Evolutionary conservation across 2,329 filamentous ascomycete species (phyloP).

Genomic region (Pezicula carpinea): DNA sequence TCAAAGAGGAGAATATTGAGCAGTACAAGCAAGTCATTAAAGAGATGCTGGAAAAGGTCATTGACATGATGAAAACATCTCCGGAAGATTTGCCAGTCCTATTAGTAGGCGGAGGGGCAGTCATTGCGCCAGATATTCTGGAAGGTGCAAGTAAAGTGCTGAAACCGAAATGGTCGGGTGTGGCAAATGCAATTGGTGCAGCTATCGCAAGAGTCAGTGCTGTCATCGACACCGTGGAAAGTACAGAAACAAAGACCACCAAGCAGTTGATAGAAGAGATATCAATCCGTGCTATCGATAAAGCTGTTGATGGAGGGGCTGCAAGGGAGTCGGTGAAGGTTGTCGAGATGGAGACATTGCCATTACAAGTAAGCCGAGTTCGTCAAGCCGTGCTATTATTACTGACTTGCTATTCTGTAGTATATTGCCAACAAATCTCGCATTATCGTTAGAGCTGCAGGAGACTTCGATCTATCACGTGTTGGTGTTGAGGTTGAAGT

Average conservation of each 20-base stretch:
- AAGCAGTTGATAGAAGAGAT: constrained; percentile 7
- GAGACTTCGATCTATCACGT: constrained; percentile 47
- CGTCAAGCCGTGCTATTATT: neutral
- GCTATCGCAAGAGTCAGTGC: constrained; percentile 37
- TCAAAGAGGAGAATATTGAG: constrained; percentile 27
- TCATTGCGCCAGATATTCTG: constrained; percentile 43
- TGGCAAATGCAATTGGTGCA: constrained; percentile 54
- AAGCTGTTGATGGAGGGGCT: constrained; percentile 9
- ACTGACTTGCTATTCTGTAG: constrained; percentile 2
- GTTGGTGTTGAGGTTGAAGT: constrained; percentile 7
- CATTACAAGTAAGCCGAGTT: neutral
- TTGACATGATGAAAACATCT: constrained; percentile 52
- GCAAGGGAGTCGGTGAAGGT: constrained; percentile 9
- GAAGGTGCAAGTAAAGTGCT: constrained; percentile 44
- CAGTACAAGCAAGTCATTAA: constrained; percentile 39
- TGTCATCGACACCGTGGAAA: constrained; percentile 14
- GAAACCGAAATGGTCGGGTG: constrained; percentile 44
- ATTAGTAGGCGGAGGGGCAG: constrained; percentile 50
- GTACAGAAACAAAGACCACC: constrained; percentile 8
- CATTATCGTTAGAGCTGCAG: constrained; percentile 55
- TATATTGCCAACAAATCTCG: constrained; percentile 33
- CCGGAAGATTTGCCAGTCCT: constrained; percentile 44
- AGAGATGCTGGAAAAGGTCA: constrained; percentile 43
- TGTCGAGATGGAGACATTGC: constrained; percentile 15
- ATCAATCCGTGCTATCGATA: constrained; percentile 6